Conservation (phyloP, 2,329 filamentous ascomycete species). For the Coleophoma crateriformis region DNA sequence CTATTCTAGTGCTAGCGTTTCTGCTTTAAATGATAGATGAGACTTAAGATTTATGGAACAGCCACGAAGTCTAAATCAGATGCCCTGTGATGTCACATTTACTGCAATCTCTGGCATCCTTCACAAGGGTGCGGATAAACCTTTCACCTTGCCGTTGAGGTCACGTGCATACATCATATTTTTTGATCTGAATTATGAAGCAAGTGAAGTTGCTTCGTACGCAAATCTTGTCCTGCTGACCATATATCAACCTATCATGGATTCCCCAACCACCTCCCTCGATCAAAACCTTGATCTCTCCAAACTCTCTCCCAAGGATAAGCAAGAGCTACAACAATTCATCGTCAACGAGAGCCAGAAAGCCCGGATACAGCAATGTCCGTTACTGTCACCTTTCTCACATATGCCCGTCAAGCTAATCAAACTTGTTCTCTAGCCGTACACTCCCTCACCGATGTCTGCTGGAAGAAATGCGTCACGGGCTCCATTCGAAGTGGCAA, state of each 20-base stretch:
- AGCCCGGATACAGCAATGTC: slow-evolving; percentile 53
- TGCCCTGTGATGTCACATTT: too few species aligned
- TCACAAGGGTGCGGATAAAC: too few species aligned
- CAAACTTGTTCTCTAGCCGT: slow-evolving; percentile 39
- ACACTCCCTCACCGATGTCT: slow-evolving; percentile 66
- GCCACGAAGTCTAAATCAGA: too few species aligned
- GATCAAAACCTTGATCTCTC: slow-evolving; percentile 52
- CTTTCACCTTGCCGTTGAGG: too few species aligned
- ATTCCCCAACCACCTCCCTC: slow-evolving; percentile 14
- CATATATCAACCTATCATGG: slow-evolving; percentile 24
- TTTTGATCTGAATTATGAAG: too few species aligned
- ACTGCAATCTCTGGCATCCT: too few species aligned
- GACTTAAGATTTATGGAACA: too few species aligned
- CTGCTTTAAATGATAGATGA: background rate
- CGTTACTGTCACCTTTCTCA: slow-evolving; percentile 13
- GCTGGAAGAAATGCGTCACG: slow-evolving; percentile 93
- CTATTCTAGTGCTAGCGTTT: background rate
- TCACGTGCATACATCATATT: too few species aligned
- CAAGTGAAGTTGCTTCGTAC: too few species aligned
- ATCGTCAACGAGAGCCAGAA: slow-evolving; percentile 82
- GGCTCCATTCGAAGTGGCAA: slow-evolving; percentile 63
- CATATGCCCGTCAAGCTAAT: background rate
- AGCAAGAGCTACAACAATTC: slow-evolving; percentile 82
- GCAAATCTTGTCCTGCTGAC: too few species aligned
- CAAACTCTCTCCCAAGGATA: slow-evolving; percentile 75